Evolutionary conservation across 78 protist genomes (phyloP).

Genomic region (Dictyostelium purpureum): DNA sequence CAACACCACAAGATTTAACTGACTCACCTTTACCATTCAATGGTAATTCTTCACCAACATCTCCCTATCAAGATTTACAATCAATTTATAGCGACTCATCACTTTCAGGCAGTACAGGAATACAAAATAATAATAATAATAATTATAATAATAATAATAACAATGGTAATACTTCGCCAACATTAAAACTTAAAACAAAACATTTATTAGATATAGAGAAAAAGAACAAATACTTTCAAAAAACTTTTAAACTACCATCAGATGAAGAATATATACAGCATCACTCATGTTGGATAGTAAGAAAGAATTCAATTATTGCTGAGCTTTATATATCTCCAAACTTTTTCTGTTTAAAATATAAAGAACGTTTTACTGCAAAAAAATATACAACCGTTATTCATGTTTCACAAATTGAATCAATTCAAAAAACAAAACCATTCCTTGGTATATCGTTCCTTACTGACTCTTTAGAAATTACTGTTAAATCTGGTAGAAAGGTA

Average conservation of each 20-base stretch:
- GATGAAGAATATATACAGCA: constrained; percentile 41
- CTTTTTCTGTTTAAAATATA: constrained; percentile 46
- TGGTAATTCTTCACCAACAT: neutral
- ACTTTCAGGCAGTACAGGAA: neutral
- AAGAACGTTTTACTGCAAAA: constrained; percentile 42
- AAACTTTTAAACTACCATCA: constrained; percentile 30
- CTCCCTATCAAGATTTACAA: neutral
- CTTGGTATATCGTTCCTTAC: constrained; percentile 47
- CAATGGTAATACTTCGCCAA: neutral
- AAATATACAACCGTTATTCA: constrained; percentile 55
- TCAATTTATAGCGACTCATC: neutral
- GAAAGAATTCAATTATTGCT: constrained; percentile 4
- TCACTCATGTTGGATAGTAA: constrained; percentile 65
- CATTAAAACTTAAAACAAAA: constrained; percentile 34
- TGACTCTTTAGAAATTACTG: constrained; percentile 18
- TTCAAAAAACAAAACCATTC: constrained; percentile 57
- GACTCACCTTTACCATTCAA: neutral
- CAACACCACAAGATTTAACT: neutral
- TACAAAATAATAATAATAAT: neutral
- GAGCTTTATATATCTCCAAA: constrained; percentile 56
- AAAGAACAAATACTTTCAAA: constrained; percentile 45
- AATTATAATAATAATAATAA: neutral
- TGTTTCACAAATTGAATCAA: constrained; percentile 39
- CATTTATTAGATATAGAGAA: constrained; percentile 52
- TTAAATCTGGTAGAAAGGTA: neutral